These are phyloP conservation scores for Candida fluviatilis DNA, from an alignment of 805 yeast species.

Conservation along the genomic window DNA sequence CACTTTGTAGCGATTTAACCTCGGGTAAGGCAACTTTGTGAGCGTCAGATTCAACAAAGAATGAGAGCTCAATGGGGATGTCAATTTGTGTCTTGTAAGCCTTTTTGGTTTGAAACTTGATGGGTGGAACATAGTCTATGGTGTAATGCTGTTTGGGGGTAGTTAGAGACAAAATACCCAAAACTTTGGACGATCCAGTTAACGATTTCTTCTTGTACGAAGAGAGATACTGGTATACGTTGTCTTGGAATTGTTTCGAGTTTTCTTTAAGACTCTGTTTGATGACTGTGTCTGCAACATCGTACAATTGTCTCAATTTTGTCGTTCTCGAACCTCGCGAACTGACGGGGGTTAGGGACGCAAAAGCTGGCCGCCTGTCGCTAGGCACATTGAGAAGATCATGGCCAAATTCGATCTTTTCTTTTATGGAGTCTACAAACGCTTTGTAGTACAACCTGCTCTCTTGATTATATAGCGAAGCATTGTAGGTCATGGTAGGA, in stretches of 20 bases:
- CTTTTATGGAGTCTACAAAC: constrained; percentile 26
- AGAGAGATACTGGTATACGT: constrained; percentile 26
- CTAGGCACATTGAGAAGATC: constrained; percentile 13
- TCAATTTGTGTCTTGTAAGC: constrained; percentile 14
- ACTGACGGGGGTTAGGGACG: constrained; percentile 14
- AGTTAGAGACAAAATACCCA: constrained; percentile 31
- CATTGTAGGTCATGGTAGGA: constrained; percentile 15
- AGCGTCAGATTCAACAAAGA: constrained; percentile 10
- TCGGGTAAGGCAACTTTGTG: constrained; percentile 21
- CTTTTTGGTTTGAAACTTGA: constrained; percentile 16
- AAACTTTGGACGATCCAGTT: constrained; percentile 25
- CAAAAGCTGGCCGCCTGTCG: constrained; percentile 4
- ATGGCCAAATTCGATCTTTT: constrained; percentile 22
- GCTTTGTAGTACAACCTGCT: constrained; percentile 28
- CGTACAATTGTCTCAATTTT: constrained; percentile 31
- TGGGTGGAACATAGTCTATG: constrained; percentile 31
- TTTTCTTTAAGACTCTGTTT: constrained; percentile 11
- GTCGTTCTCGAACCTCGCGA: constrained; percentile 15
- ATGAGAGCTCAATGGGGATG: constrained; percentile 32
- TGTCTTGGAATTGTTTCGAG: constrained; percentile 17
- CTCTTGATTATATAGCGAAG: constrained; percentile 12
- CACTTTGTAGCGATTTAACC: constrained; percentile 29
- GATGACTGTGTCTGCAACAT: constrained; percentile 17
- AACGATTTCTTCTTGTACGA: constrained; percentile 31
- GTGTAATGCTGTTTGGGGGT: constrained; percentile 30